Evolutionary conservation across 192 early-diverging fungal species (phyloP).

Genomic region (Linnemannia elongata): DNA sequence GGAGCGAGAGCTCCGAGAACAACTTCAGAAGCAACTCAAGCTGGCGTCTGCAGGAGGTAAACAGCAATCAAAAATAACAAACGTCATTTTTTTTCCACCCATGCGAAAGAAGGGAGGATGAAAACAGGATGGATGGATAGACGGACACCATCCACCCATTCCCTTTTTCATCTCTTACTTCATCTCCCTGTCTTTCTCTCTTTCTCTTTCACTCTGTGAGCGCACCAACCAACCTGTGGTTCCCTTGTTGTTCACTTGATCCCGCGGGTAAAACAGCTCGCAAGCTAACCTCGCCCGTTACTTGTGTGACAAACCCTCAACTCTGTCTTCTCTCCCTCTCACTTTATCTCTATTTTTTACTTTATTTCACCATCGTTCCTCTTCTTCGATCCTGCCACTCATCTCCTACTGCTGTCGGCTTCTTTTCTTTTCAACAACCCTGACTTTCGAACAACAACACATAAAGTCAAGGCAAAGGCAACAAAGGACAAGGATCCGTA

Average conservation of each 20-base stretch:
- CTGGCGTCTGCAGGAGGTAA: constrained; percentile 35
- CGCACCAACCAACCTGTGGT: neutral
- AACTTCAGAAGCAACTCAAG: constrained; percentile 45
- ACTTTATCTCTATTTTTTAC: neutral
- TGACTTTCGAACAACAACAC: neutral
- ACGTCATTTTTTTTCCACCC: neutral
- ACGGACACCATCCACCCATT: neutral
- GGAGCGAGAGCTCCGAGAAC: constrained; percentile 38
- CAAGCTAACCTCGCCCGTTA: neutral
- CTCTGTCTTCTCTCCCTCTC: neutral
- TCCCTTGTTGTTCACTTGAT: neutral
- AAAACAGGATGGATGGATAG: neutral
- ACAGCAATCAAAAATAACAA: neutral
- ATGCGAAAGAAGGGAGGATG: neutral
- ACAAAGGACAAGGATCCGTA: neutral
- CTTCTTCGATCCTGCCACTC: neutral
- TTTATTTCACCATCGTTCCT: neutral
- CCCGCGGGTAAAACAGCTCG: neutral
- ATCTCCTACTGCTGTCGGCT: neutral
- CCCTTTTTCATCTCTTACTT: neutral
- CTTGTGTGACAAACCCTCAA: neutral
- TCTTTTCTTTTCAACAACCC: neutral
- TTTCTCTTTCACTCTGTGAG: neutral
- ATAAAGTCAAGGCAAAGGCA: neutral
- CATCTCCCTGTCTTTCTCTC: neutral